phyloP scores from a whole-genome alignment of 176 grass and related monocot genomes.

The barley (Hordeum vulgare) region DNA sequence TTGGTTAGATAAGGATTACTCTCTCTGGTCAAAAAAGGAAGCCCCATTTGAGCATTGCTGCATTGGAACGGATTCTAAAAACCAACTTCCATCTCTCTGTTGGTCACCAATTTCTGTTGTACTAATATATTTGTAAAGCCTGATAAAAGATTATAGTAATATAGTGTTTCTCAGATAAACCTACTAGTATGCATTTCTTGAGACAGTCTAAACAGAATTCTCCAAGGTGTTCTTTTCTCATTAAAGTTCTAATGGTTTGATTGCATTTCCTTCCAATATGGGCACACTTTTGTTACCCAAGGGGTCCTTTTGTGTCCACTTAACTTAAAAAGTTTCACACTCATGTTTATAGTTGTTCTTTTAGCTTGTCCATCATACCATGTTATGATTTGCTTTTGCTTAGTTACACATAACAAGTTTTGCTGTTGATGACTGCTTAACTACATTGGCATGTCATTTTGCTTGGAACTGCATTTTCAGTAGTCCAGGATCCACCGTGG shows the following conservation, averaged over 20 bases:
- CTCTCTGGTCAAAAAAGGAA: not conserved
- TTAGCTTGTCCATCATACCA: not conserved
- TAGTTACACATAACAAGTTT: constrained; percentile 3
- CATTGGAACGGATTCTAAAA: not conserved
- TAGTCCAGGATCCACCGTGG: not conserved
- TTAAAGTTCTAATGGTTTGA: not conserved
- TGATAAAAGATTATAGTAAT: not conserved
- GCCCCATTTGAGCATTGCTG: not conserved
- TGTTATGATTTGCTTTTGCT: not conserved
- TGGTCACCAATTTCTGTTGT: not conserved
- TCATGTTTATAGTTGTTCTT: not conserved
- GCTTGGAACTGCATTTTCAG: not conserved
- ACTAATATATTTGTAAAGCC: not conserved
- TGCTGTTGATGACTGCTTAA: not conserved
- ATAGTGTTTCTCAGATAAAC: not conserved
- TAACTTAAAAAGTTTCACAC: not conserved
- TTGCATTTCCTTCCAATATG: not conserved
- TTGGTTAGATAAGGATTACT: not conserved
- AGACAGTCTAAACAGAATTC: not conserved
- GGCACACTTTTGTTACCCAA: not conserved
- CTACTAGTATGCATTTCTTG: not conserved
- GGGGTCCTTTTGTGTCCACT: not conserved
- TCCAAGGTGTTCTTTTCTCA: not conserved
- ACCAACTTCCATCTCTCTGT: not conserved
- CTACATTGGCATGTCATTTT: not conserved